Percentiles rank a stretch among this genome's conserved stretches.
Evolutionary conservation across 805 yeast genomes (phyloP).

Genomic region (Isabelozyma gotoi): DNA sequence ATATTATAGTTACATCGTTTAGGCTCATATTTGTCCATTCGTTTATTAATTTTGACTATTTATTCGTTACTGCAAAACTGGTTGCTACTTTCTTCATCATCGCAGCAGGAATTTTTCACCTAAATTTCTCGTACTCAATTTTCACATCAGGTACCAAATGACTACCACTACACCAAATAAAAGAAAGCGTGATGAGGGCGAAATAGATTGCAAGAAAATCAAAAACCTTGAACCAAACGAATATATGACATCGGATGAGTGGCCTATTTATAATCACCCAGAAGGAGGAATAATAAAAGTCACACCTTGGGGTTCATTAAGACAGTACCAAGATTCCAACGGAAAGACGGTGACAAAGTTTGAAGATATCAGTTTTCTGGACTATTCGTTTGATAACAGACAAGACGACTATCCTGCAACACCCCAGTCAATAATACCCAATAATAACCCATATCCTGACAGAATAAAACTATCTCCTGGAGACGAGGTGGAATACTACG

Average conservation of each 20-base stretch:
- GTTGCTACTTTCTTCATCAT: not conserved
- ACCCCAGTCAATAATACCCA: slow-evolving; percentile 17
- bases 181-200: slow-evolving; percentile 11
- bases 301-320: slow-evolving; percentile 62
- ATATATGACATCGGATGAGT: slow-evolving; percentile 35
- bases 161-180: slow-evolving; percentile 6
- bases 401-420: slow-evolving; percentile 18
- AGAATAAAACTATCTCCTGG: slow-evolving; percentile 31
- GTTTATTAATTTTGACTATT: too few relatives aligned
- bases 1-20: not conserved
- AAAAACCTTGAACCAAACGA: slow-evolving; percentile 13
- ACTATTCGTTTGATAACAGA: slow-evolving; percentile 13
- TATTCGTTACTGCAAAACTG: not conserved
- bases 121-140: not conserved
- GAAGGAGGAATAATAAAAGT: slow-evolving; percentile 62
- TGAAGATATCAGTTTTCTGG: slow-evolving; percentile 40
- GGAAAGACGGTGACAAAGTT: slow-evolving; percentile 48
- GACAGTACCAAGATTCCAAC: slow-evolving; percentile 42
- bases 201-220: slow-evolving; percentile 13
- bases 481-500: slow-evolving; percentile 39
- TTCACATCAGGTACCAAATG: not conserved
- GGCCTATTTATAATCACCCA: slow-evolving; percentile 59
- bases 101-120: not conserved
- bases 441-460: slow-evolving; percentile 6
- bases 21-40: not conserved